Conservation (phyloP, 2,329 filamentous ascomycete species). For the Tolypocladium endophyticum region DNA sequence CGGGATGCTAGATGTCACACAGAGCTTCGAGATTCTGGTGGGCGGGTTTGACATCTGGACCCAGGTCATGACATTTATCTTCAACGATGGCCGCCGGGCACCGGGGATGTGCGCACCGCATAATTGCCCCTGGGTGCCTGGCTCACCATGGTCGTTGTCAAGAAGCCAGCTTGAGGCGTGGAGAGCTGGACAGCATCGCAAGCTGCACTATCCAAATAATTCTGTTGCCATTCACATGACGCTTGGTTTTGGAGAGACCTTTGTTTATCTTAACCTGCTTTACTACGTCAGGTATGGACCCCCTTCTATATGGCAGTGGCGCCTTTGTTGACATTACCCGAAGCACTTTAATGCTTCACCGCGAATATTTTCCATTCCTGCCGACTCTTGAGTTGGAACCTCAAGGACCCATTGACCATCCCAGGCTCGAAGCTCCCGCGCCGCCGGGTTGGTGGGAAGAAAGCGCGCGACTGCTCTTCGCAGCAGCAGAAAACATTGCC, state of each 20-base stretch:
- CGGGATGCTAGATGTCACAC: constrained; percentile 13
- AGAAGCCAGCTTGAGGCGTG: constrained; percentile 20
- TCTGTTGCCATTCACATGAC: constrained; percentile 27
- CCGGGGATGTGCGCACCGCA: constrained; percentile 25
- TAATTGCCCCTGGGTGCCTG: constrained; percentile 28
- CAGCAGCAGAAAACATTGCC: constrained; percentile 23
- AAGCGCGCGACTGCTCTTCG: constrained; percentile 23
- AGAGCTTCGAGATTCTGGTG: constrained; percentile 24
- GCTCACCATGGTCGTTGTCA: constrained; percentile 22
- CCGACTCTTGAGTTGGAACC: constrained; percentile 23
- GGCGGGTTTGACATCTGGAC: constrained; percentile 33
- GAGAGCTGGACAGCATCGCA: constrained; percentile 22
- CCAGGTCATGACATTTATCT: constrained; percentile 27
- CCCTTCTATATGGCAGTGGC: background rate
- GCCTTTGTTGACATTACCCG: background rate
- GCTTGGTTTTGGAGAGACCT: constrained; percentile 27
- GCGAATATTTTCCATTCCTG: constrained; percentile 33
- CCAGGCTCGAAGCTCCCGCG: constrained; percentile 24
- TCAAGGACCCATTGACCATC: constrained; percentile 27
- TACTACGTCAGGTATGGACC: constrained; percentile 29
- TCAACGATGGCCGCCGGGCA: constrained; percentile 29
- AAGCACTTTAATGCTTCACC: constrained; percentile 29
- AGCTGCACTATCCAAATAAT: constrained; percentile 24
- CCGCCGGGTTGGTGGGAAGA: constrained; percentile 29
- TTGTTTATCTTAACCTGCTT: constrained; percentile 30